Percentiles rank a stretch among this genome's conserved stretches.
Conservation (phyloP, 75 land plant species). For the Adiantum capillusveneris region DNA sequence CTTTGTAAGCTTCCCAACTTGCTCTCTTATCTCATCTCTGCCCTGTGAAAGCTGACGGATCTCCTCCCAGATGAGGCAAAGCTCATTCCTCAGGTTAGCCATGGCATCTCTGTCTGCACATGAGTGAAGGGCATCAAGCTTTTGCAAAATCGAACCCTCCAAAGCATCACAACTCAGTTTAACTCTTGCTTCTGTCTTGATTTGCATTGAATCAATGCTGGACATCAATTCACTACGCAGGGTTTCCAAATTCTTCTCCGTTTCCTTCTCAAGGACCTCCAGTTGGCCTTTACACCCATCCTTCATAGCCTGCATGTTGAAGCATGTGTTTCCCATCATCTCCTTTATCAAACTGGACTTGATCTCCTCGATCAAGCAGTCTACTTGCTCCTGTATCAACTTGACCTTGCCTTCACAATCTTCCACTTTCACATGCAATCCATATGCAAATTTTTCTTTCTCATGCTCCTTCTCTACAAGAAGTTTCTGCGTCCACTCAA, state of each 20-base stretch:
- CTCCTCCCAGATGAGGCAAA: no score
- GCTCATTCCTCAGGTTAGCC: no score
- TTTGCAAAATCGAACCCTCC: neutral
- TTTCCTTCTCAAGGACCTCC: neutral
- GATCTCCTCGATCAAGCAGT: neutral
- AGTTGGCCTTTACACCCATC: neutral
- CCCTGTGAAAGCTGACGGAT: no score
- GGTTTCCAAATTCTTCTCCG: neutral
- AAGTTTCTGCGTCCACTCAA: neutral
- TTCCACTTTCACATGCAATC: neutral
- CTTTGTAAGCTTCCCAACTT: no score
- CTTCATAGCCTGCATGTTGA: neutral
- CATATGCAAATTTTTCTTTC: neutral
- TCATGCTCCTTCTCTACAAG: neutral
- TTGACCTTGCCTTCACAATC: slow-evolving; percentile 2
- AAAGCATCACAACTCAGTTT: neutral
- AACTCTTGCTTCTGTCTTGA: neutral
- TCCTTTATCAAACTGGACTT: neutral
- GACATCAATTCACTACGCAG: neutral
- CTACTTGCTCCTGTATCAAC: neutral
- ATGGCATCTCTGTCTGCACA: no score
- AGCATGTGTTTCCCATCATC: neutral
- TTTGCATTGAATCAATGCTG: neutral
- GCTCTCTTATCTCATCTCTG: no score
- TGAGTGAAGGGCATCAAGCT: no score